These are phyloP conservation scores for Ascoidea asiatica DNA, from an alignment of 805 yeast genomes.

Conservation along the genomic window DNA sequence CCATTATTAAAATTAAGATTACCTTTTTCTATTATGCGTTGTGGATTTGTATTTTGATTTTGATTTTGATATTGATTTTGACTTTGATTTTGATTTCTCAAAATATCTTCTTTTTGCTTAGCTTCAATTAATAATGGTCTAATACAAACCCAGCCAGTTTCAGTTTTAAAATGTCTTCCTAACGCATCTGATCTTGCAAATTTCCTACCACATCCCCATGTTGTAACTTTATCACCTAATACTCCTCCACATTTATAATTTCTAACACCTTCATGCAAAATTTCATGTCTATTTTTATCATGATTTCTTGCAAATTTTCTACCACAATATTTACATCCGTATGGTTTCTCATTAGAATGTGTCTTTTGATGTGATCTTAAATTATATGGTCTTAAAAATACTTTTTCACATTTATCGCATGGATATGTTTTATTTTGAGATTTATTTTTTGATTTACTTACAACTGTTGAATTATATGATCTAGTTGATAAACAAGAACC, in stretches of 20 bases:
- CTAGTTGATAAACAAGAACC: too few relatives aligned
- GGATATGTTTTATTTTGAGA: slow-evolving; percentile 12
- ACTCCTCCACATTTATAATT: slow-evolving; percentile 55
- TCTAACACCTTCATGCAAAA: slow-evolving; percentile 61
- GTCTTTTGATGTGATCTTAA: slow-evolving; percentile 69
- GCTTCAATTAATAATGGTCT: slow-evolving; percentile 51
- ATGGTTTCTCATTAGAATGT: slow-evolving; percentile 65
- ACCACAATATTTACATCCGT: slow-evolving; percentile 46
- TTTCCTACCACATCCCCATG: slow-evolving; percentile 66
- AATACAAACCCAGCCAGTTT: slow-evolving; percentile 59
- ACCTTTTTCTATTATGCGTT: too few relatives aligned
- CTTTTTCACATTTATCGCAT: slow-evolving; percentile 62
- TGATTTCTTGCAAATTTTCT: slow-evolving; percentile 68
- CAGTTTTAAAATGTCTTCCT: slow-evolving; percentile 64
- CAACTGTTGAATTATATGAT: background rate
- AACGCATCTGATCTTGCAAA: slow-evolving; percentile 73
- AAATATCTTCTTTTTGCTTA: slow-evolving; percentile 3
- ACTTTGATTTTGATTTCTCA: background rate
- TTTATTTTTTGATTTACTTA: background rate
- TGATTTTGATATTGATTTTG: background rate
- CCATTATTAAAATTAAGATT: background rate
- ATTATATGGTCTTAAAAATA: slow-evolving; percentile 70
- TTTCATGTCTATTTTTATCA: slow-evolving; percentile 65
- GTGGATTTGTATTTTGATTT: background rate
- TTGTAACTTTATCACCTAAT: slow-evolving; percentile 38